A percentile compares a stretch with the other conserved stretches of the same genome.
phyloP scores from a whole-genome alignment of 2,329 filamentous ascomycete species.

The Penicillium freii region DNA sequence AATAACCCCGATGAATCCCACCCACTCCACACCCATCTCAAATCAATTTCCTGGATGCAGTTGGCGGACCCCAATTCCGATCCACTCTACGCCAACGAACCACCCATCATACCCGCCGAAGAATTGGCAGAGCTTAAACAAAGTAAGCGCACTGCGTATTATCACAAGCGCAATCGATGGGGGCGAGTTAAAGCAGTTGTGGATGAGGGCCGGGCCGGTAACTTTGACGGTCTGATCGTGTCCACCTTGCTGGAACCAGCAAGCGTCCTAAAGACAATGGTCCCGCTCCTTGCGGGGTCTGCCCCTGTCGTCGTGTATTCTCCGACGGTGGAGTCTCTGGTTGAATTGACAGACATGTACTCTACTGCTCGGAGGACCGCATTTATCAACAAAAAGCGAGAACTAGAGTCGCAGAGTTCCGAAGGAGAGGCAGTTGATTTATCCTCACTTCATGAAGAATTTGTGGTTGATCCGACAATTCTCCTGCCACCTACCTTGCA shows the following conservation, averaged over 20 bases:
- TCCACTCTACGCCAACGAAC: conserved; percentile 66
- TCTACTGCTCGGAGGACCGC: conserved; percentile 75
- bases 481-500: conserved; percentile 78
- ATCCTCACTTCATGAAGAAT: conserved; percentile 57
- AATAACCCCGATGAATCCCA: conserved; percentile 64
- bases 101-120: conserved; percentile 58
- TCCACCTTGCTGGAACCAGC: conserved; percentile 79
- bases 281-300: conserved; percentile 79
- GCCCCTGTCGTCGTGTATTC: conserved; percentile 84
- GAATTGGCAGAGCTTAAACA: conserved; percentile 71
- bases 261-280: conserved; percentile 68
- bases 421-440: conserved; percentile 20
- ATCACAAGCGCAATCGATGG: conserved; percentile 85
- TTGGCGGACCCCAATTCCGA: conserved; percentile 75
- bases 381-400: conserved; percentile 51
- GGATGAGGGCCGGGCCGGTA: conserved; percentile 69
- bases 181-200: conserved; percentile 69
- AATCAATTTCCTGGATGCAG: conserved; percentile 88
- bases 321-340: conserved; percentile 74
- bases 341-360: conserved; percentile 77
- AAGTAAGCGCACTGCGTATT: conserved; percentile 78
- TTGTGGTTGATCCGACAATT: conserved; percentile 82
- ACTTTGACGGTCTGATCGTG: conserved; percentile 79
- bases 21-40: conserved; percentile 77
- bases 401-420: conserved; percentile 22